Conservation (phyloP, 768 basidiomycete species). For the Boletus edulis region DNA sequence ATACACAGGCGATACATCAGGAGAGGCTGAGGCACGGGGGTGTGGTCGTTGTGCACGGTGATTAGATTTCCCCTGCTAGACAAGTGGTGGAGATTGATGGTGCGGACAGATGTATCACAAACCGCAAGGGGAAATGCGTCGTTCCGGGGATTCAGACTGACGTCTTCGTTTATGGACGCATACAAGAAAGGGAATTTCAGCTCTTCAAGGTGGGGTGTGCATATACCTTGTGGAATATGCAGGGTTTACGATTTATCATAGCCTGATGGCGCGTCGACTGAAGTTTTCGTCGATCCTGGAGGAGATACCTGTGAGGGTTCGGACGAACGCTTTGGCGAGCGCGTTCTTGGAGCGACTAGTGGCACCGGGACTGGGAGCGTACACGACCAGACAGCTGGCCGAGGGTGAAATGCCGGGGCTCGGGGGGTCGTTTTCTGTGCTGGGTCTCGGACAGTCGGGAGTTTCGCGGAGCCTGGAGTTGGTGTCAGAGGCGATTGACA, state of each 20-base stretch:
- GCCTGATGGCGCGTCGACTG: conserved; percentile 74
- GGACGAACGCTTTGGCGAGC: conserved; percentile 75
- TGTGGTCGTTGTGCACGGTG: conserved; percentile 81
- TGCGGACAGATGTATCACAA: conserved; percentile 65
- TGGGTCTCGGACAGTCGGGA: conserved; percentile 69
- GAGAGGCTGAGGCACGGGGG: conserved; percentile 85
- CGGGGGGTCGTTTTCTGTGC: conserved; percentile 59
- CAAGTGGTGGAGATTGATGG: conserved; percentile 3
- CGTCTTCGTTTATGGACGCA: conserved; percentile 75
- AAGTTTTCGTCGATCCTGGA: conserved; percentile 86
- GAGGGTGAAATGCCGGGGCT: conserved; percentile 40
- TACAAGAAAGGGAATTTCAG: conserved; percentile 84
- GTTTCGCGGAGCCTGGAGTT: conserved; percentile 78
- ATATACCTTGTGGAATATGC: neutral
- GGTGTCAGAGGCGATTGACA: conserved; percentile 82
- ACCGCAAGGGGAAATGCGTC: conserved; percentile 80
- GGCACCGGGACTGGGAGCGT: conserved; percentile 37
- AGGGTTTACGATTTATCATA: conserved; percentile 32
- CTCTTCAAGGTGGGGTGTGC: conserved; percentile 62
- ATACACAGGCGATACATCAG: conserved; percentile 83
- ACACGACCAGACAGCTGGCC: conserved; percentile 39
- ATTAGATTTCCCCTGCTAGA: conserved; percentile 19
- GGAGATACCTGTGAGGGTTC: conserved; percentile 81
- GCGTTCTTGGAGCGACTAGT: conserved; percentile 73
- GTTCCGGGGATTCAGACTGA: conserved; percentile 87